These are phyloP conservation scores for Emericellopsis terricola DNA, from an alignment of 495 filamentous ascomycete genomes.

Conservation along the genomic window DNA sequence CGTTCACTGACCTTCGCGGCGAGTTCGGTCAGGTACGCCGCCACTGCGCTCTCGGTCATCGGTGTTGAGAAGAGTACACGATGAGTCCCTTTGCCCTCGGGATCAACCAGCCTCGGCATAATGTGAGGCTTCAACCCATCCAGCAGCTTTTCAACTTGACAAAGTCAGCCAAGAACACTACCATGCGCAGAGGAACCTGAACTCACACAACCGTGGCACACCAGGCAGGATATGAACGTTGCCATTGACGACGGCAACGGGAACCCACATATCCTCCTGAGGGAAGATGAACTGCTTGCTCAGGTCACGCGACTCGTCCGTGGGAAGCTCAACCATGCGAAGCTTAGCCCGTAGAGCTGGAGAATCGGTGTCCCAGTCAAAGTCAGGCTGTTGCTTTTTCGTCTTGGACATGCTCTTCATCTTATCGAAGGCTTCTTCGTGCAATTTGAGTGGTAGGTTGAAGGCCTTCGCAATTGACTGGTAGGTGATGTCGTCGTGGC, in stretches of 20 bases:
- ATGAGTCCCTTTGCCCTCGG: constrained; percentile 59
- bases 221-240: constrained; percentile 91
- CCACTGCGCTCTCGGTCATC: constrained; percentile 66
- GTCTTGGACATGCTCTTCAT: constrained; percentile 70
- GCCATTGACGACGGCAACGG: constrained; percentile 68
- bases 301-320: constrained; percentile 39
- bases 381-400: constrained; percentile 51
- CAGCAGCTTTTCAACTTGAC: constrained; percentile 47
- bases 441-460: constrained; percentile 50
- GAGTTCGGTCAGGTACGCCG: constrained; percentile 63
- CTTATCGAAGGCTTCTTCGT: constrained; percentile 52
- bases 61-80: constrained; percentile 75
- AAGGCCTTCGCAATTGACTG: constrained; percentile 85
- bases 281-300: constrained; percentile 60
- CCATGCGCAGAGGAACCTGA: too few relatives aligned
- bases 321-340: constrained; percentile 78
- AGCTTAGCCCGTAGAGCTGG: constrained; percentile 61
- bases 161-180: background rate
- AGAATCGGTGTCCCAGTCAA: constrained; percentile 72
- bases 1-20: constrained; percentile 47
- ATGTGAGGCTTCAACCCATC: constrained; percentile 55
- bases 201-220: constrained; percentile 56
- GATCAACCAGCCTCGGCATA: constrained; percentile 50
- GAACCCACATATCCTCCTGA: constrained; percentile 75
- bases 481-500: constrained; percentile 97